These are phyloP conservation scores for Auricularia auricula-judae DNA, from an alignment of 768 basidiomycete genomes.

Conservation along the genomic window DNA sequence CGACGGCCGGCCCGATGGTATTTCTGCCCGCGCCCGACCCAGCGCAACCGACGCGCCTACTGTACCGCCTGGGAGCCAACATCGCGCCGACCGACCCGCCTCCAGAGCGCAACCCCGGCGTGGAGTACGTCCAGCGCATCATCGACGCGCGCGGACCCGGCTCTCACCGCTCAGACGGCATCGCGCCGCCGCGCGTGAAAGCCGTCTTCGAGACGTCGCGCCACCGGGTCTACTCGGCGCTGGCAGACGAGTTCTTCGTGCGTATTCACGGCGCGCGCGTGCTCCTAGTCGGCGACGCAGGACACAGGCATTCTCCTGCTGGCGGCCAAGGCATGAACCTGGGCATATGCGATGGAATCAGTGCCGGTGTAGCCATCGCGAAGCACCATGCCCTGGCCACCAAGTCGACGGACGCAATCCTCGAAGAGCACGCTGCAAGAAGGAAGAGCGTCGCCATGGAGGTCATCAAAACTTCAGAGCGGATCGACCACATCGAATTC, in stretches of 20 bases:
- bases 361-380: not conserved
- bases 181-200: not conserved
- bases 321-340: conserved; percentile 52
- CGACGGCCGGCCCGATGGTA: not conserved
- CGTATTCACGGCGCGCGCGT: not conserved
- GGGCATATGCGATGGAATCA: conserved; percentile 39
- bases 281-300: conserved; percentile 34
- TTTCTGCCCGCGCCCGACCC: not conserved
- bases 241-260: not conserved
- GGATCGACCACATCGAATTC: not conserved
- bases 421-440: not conserved
- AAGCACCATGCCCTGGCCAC: not conserved
- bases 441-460: not conserved
- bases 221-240: conserved; percentile 1
- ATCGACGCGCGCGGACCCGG: not conserved
- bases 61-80: not conserved
- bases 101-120: not conserved
- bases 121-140: not conserved
- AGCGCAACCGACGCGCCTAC: not conserved
- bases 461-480: not conserved
- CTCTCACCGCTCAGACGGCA: not conserved
- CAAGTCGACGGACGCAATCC: not conserved
- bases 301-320: conserved; percentile 37
- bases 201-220: conserved; percentile 1
- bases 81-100: not conserved